Conservation (phyloP, 257 asterid genomes). For the Nicotiana benthamiana region DNA sequence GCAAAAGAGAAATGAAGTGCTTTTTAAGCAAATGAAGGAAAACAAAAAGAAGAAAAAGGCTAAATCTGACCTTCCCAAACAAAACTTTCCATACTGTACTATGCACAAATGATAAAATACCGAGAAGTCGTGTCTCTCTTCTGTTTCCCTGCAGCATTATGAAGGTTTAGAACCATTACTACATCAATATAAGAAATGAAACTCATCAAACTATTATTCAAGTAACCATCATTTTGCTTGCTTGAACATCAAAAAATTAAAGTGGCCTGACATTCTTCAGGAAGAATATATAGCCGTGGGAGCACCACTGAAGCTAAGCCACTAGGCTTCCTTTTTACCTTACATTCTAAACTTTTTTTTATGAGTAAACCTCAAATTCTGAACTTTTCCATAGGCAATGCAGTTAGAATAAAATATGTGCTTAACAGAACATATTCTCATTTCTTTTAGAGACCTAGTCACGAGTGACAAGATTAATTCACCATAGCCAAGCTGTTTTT, state of each 20-base stretch:
- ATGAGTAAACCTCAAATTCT: background rate
- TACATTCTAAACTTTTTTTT: background rate
- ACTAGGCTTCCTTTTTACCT: background rate
- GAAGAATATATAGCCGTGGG: background rate
- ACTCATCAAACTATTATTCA: background rate
- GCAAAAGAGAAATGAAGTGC: background rate
- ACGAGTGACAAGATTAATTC: background rate
- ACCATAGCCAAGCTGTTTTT: background rate
- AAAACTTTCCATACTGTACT: constrained; percentile 89
- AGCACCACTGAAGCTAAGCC: background rate
- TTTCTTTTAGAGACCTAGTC: background rate
- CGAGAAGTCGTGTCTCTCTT: constrained; percentile 70
- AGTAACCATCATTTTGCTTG: background rate
- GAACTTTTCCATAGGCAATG: background rate
- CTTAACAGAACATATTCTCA: background rate
- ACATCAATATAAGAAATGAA: background rate
- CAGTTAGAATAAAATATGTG: background rate
- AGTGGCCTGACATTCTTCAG: background rate
- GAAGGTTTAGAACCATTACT: background rate
- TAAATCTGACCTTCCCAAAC: constrained; percentile 59
- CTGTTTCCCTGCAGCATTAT: constrained; percentile 56
- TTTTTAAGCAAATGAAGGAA: background rate
- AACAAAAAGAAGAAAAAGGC: background rate
- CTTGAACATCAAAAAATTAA: background rate
- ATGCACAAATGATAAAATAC: constrained; percentile 76